phyloP scores from a whole-genome alignment of 495 filamentous ascomycete species.

The Lepraria neglecta region DNA sequence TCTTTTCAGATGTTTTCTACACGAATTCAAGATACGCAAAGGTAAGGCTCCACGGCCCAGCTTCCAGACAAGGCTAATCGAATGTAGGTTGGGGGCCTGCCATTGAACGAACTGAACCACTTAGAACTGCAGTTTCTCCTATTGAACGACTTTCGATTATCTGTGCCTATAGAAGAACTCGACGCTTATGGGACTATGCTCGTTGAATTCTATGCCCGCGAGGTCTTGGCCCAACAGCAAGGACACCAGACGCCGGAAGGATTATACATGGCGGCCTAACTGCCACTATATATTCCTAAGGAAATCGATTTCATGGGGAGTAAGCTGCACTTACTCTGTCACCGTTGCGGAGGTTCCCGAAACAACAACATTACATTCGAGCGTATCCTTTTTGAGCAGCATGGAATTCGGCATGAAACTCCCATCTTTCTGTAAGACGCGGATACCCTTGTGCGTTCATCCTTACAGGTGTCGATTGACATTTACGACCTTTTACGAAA shows the following conservation, averaged over 20 bases:
- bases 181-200: slow-evolving; percentile 98
- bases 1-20: slow-evolving; percentile 99
- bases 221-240: slow-evolving; percentile 68
- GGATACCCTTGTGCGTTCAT: slow-evolving; percentile 12
- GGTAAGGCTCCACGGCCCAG: slow-evolving; percentile 43
- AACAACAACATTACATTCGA: background rate
- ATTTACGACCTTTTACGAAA: slow-evolving; percentile 5
- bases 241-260: slow-evolving; percentile 16
- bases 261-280: slow-evolving; percentile 12
- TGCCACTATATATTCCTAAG: background rate
- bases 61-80: background rate
- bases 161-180: slow-evolving; percentile 88
- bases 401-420: background rate
- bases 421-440: slow-evolving; percentile 5
- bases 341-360: background rate
- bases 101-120: slow-evolving; percentile 94
- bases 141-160: slow-evolving; percentile 93
- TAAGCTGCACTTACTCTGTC: background rate
- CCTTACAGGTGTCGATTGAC: background rate
- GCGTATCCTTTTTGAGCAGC: background rate
- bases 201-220: slow-evolving; percentile 94
- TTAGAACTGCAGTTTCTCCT: slow-evolving; percentile 94
- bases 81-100: slow-evolving; percentile 82
- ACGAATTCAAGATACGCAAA: slow-evolving; percentile 99
- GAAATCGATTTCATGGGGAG: background rate